Evolutionary conservation across 1,139 yeast genomes (phyloP), one percentile per base, ranked within the genome.

Genomic region (Scheffersomyces titani): DNA sequence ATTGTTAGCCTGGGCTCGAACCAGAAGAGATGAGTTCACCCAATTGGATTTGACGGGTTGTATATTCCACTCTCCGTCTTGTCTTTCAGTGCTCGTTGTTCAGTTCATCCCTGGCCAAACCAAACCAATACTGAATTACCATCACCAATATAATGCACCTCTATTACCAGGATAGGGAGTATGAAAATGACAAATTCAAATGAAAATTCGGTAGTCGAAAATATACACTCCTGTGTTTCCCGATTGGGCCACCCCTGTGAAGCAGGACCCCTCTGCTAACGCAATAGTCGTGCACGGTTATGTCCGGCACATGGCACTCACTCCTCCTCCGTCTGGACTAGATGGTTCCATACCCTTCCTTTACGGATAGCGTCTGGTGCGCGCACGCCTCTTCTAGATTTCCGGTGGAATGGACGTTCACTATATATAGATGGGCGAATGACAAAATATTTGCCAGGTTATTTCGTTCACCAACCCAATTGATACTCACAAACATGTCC

Each of bases 401-500:
- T 30, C 16, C 16, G 40, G 40, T 30, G 40, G 40, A 30, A 30
- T 30, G 40, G 40, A 30, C 40, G 40, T 30, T 30, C 16, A 30
- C 40, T 30, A 30, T 30, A 30, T 30, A 30, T 11, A 30, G 40
- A 30, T 30, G 40, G 40, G 40, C 40, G 13, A 30, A 30, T 30
- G 40, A 30, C 40, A 30, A 30, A 30, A 30, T 30, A 30, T 30
- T 30, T 30, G 40, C 16, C 40, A 2, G 16, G 16, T 5, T 30
- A 30, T 30, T 30, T 30, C 16, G 11, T 9, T 30, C 16, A 30
- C 16, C 40, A 30, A 13, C 13, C 40, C 40, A 30, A 30, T 30
- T 30, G 40, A 30, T 21, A 36, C 20, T 16, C 44, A 36, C 44
- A 50, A 71, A 57, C 49, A 82, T 82, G 86, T 73, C 85, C 70